Base-by-base conservation (phyloP, 192 early-diverging fungal species). In the Spizellomyces sp. region DNA sequence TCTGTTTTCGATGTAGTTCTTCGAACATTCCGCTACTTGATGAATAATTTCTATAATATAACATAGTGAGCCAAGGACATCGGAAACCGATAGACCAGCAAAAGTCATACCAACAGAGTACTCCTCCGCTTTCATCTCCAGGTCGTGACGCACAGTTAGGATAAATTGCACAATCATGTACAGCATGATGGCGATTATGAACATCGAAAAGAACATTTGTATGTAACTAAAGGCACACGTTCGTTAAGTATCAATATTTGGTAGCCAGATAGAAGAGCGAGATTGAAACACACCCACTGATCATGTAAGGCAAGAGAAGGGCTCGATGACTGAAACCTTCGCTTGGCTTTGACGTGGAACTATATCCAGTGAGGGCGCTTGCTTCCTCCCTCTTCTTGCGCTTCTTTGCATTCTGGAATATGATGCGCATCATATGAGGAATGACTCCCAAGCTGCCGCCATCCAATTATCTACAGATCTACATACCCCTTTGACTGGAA, bases 141-240 rank as follows among this genome's bases (percentile, higher is more conserved):
- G 83, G 80, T 95, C 94, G 57, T 81, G 83, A 54, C 86, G 86
- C 45, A 95, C 86, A 6, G 90, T 89, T 62, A 83, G 66, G 19
- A 92, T 81, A 62, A 92, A 88, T 56, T 92, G 83, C 6, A 84
- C 70, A 17, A 92, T 76, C n/a, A 92, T 66, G 36, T 89, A 84
- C 10, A 92, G 69, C 46, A 88, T 68, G 0, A 83, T 75, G 1
- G 66, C 78, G 9, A 89, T 86, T 58, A 91, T 82, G 21, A 89
- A 81, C 0, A 88, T 62, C 60, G 92, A 92, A 78, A 92, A 90
- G 8, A 79, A 69, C 50, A 92, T 78, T 71, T 93, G 93, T 46
- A 93, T 75, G 77, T 94, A 94, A 55, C 77, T 74, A 55, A 43
- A 45, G 52, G 58, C 54, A 36, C 27, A 0, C 27, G 27, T 3